Evolutionary conservation across 805 yeast species (phyloP), one percentile per base, ranked within the genome.

Genomic region (Kodamaea hsintzibuensis): DNA sequence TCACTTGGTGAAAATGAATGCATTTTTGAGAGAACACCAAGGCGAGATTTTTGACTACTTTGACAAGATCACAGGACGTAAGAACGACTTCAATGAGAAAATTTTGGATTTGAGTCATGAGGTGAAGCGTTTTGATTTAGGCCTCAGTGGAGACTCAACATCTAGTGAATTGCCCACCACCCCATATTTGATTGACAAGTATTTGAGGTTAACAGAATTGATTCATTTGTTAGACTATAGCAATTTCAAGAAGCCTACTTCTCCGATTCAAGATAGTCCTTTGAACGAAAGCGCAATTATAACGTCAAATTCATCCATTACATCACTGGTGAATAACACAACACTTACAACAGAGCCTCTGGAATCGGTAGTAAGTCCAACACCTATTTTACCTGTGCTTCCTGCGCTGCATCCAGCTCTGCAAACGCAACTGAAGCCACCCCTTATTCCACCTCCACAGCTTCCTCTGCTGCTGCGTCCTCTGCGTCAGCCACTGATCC

Each of bases 161-260:
- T 66, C 83, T 39, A 80, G 71, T 49, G 91, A 86, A 57, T 69
- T 85, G 30, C 92, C 91, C 7, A 80, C 85, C 0, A 84, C 82
- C 44, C 91, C 91, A 0, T 86, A 77, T 61, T 71, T 86, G 46
- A 85, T 86, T 55, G 92, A 88, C 61, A 86, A 83, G 61, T 82
- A 81, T 63, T 67, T 84, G 50, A 72, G 88, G 55, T 74, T 85
- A 51, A 82, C 84, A 2, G 85, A 86, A 64, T 74, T 87, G 47
- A 76, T 83, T 7, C 76, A 77, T 50, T 64, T 84, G 38, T 61
- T 86, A 43, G 73, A 71, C 39, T 60, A 58, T 10, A 57, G 54
- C 48, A 52, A 55, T 22, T 18, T 47, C 53, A 46, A 47, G 42
- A 45, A 25, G 27, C 47, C 30, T 5, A 38, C 44, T 19, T 40